phyloP scores from a whole-genome alignment of 345 rosid genomes.

The Combretum micranthum region DNA sequence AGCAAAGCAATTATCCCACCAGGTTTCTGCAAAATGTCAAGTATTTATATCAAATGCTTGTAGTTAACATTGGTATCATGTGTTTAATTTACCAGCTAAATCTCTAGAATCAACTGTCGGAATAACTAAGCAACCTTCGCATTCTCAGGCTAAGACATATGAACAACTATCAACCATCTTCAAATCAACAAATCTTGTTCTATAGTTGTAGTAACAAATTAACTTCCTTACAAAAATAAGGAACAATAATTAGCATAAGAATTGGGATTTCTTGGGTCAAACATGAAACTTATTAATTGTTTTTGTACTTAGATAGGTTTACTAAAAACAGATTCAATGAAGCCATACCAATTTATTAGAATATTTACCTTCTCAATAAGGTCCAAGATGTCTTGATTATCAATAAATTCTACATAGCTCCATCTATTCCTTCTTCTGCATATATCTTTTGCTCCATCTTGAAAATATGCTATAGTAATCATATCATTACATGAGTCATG shows the following conservation, averaged over 20 bases:
- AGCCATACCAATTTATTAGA: background rate
- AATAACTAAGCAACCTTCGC: too few species aligned
- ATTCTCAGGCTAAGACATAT: too few species aligned
- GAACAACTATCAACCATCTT: too few species aligned
- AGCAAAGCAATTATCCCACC: constrained; percentile 87
- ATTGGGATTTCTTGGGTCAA: too few species aligned
- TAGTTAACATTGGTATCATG: too few species aligned
- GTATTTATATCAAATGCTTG: background rate
- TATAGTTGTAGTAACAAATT: too few species aligned
- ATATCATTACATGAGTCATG: constrained; percentile 22
- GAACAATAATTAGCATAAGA: too few species aligned
- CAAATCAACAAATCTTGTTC: too few species aligned
- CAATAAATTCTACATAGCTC: constrained; percentile 82
- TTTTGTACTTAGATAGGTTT: constrained; percentile 1
- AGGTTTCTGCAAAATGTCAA: constrained; percentile 63
- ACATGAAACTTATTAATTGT: background rate
- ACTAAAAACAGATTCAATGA: background rate
- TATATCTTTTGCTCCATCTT: constrained; percentile 85
- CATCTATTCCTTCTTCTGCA: constrained; percentile 71
- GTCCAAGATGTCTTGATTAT: constrained; percentile 85
- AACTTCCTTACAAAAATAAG: too few species aligned
- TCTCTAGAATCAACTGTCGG: too few species aligned
- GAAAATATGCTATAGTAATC: constrained; percentile 68
- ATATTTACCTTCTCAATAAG: constrained; percentile 77
- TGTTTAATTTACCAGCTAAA: too few species aligned